Evolutionary conservation across 495 filamentous ascomycete species (phyloP).

Genomic region (Entonaema liquescens): DNA sequence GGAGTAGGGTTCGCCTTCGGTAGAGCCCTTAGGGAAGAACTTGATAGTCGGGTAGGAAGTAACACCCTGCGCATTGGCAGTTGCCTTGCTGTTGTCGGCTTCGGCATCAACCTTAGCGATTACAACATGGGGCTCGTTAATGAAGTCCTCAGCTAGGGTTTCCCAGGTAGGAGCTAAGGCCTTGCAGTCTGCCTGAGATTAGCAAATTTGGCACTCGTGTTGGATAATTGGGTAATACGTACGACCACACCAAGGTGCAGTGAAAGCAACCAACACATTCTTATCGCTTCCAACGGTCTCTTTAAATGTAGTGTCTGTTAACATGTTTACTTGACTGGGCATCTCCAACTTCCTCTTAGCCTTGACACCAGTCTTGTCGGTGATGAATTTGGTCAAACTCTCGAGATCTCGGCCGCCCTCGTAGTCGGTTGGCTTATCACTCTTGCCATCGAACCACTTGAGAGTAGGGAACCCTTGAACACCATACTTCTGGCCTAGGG

Average conservation of each 20-base stretch:
- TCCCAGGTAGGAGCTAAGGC: constrained; percentile 91
- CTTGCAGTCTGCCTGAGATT: constrained; percentile 84
- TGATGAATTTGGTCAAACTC: constrained; percentile 79
- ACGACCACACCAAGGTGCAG: constrained; percentile 97
- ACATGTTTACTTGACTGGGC: constrained; percentile 77
- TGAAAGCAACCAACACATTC: constrained; percentile 95
- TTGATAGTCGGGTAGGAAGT: constrained; percentile 95
- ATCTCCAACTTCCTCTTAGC: constrained; percentile 71
- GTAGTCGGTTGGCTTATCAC: constrained; percentile 85
- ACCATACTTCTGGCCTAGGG: constrained; percentile 82
- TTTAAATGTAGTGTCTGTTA: constrained; percentile 83
- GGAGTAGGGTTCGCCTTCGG: constrained; percentile 73
- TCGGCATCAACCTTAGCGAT: constrained; percentile 97
- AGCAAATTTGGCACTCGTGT: constrained; percentile 31
- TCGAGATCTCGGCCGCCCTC: constrained; percentile 88
- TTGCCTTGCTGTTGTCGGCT: constrained; percentile 79
- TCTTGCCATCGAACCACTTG: constrained; percentile 99
- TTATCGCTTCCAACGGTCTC: constrained; percentile 81
- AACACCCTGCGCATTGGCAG: constrained; percentile 79
- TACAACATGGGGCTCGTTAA: constrained; percentile 75
- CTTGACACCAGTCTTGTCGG: constrained; percentile 87
- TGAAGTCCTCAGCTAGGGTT: constrained; percentile 82
- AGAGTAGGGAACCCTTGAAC: constrained; percentile 95
- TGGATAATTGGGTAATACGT: constrained; percentile 54
- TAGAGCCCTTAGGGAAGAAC: constrained; percentile 93